Base-by-base conservation (phyloP, 495 filamentous ascomycete species). In the Jackrogersella multiformis region DNA sequence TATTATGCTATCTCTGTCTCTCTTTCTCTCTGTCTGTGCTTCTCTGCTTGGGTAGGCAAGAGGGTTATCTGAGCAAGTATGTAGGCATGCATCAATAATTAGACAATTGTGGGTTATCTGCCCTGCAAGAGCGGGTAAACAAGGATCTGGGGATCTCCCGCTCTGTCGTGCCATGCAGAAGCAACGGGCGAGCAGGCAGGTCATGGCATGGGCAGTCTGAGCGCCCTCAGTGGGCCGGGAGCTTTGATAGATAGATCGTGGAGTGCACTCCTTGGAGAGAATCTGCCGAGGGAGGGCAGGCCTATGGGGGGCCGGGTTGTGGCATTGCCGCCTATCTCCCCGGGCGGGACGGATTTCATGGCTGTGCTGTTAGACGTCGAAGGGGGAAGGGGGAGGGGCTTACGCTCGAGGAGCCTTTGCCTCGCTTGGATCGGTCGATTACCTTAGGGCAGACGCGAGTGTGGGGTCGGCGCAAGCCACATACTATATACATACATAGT, bases 101-200 rank as follows among this genome's bases (percentile, higher is more conserved):
- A n/a, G n/a, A n/a, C n/a, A 39, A 54, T 58, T 68, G 58, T 66
- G 67, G 67, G 57, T 68, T 68, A 54, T 38, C 41, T 28, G 39
- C 34, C 48, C 73, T 74, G 73, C 73, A 74, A 74, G 67, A 73
- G 73, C 73, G 73, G 73, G 73, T 74, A 74, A 69, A 66, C 69
- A 72, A 70, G 73, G 66, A 64, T 74, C 68, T 72, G 69, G 70
- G 70, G 70, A 67, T 73, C 71, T 72, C 70, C 73, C 73, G 70
- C 64, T 64, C 73, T 73, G 73, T 69, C 53, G 70, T 74, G 73
- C 55, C 62, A 73, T 73, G 73, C 73, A 73, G 61, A 60, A 61
- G 66, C 68, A 71, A 71, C 70, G 73, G 70, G 67, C 69, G 59
- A 74, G 61, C 70, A 71, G 70, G 52, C 49, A 69, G n/a, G 46